Base-by-base conservation (phyloP, 106 monocot species). In the Apostasia ramifera region DNA sequence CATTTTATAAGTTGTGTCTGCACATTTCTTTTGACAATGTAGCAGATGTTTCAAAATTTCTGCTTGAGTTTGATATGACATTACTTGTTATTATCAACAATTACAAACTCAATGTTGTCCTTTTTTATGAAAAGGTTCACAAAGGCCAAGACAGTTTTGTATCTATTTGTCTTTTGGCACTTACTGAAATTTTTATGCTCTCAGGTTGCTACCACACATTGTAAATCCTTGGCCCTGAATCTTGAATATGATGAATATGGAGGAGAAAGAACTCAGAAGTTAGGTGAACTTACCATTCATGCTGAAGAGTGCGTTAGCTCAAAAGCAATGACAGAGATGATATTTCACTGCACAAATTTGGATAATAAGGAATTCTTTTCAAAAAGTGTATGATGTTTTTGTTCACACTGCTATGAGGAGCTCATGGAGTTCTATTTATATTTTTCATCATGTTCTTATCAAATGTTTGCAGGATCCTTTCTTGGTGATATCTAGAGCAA, bases 361-460 rank as follows among this genome's bases (percentile, higher is more conserved):
- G 88, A 88, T 79, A 91, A 88, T 68, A 95, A 91, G 68, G 95
- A 95, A 61, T 63, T 95, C 43, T 91, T 95, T 64, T 91, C 95
- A 57, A 95, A 89, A 84, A 95, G 95, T 77, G 95, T 95, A 84
- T 83, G 87, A 3, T 15, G 52, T 58, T 74, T 51, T 47, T 61
- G 38, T 26, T 26, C 26, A 26, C 37, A 56, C 40, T 47, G 12
- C 39, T 58, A 14, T 8, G 47, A 49, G 4, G n/a, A 12, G 43
- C 5, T 52, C 37, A 40, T 58, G 66, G 5, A 53, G n/a, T 71
- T 60, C 26, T 50, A 50, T 37, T 37, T 69, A 12, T 44, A 5
- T 62, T 11, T 40, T 42, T 44, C 63, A 26, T 26, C 26, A 26
- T 26, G 26, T 26, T 79, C 50, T 47, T 44, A 40, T 80, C 70